Evolutionary conservation across 306 rosid species (phyloP).

Genomic region (Dryas alaskensis): DNA sequence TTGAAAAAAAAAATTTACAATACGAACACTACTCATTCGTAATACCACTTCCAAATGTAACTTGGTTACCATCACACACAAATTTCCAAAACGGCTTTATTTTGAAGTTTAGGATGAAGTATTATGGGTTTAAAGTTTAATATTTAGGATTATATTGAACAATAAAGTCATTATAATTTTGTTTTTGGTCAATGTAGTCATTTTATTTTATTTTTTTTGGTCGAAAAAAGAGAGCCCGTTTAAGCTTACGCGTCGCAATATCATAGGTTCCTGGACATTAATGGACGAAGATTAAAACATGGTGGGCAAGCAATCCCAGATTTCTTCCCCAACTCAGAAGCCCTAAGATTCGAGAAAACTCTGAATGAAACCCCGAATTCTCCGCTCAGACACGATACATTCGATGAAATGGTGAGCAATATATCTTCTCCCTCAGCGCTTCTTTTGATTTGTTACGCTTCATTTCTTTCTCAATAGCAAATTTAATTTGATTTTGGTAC

Average conservation of each 20-base stretch:
- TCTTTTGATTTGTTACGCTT: not conserved
- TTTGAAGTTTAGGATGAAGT: no score
- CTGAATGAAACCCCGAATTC: slow-evolving; percentile 29
- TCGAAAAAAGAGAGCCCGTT: no score
- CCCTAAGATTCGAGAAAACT: slow-evolving; percentile 21
- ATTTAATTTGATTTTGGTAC: not conserved
- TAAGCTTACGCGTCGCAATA: not conserved
- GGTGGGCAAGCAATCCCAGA: not conserved
- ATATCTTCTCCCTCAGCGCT: not conserved
- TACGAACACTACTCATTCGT: no score
- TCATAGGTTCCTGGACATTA: not conserved
- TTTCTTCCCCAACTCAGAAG: not conserved
- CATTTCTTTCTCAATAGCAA: not conserved
- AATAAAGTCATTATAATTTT: no score
- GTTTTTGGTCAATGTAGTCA: no score
- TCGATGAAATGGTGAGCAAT: slow-evolving; percentile 43
- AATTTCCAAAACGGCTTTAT: no score
- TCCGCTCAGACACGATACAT: slow-evolving; percentile 6
- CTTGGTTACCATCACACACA: no score
- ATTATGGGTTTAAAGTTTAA: no score
- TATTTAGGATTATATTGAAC: no score
- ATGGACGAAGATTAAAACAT: not conserved
- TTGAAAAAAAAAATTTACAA: no score
- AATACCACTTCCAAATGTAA: no score
- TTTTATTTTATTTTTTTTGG: no score